phyloP scores from a whole-genome alignment of 208 protist genomes.

The Blastocrithidia nonstop region DNA sequence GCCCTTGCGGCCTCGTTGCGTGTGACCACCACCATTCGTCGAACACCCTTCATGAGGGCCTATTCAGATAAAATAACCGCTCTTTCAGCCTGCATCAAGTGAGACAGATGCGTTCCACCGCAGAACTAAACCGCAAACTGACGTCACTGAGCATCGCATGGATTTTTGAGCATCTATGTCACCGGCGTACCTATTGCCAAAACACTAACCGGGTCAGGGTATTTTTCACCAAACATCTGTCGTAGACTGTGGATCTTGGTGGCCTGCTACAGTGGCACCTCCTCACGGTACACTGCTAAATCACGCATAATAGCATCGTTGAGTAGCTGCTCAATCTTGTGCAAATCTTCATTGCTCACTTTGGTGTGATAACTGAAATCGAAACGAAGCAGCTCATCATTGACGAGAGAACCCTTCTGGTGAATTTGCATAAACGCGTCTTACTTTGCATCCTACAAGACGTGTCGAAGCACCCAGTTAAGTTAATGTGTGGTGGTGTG shows the following conservation, averaged over 20 bases:
- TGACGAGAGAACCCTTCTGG: slow-evolving; percentile 91
- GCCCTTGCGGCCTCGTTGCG: slow-evolving; percentile 45
- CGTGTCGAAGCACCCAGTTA: slow-evolving; percentile 91
- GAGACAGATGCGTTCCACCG: slow-evolving; percentile 91
- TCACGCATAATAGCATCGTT: slow-evolving; percentile 71
- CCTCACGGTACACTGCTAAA: slow-evolving; percentile 74
- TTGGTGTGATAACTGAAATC: slow-evolving; percentile 92
- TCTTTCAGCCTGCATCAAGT: slow-evolving; percentile 64
- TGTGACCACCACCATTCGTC: slow-evolving; percentile 71
- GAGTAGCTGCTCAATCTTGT: slow-evolving; percentile 74
- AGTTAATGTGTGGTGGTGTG: slow-evolving; percentile 97
- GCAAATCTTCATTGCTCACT: slow-evolving; percentile 69
- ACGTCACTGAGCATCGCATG: slow-evolving; percentile 76
- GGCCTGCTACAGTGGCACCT: slow-evolving; percentile 72
- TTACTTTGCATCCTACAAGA: slow-evolving; percentile 71
- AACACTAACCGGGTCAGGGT: slow-evolving; percentile 97
- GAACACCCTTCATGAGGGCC: slow-evolving; percentile 87
- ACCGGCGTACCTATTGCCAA: slow-evolving; percentile 90
- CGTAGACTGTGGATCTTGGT: slow-evolving; percentile 64
- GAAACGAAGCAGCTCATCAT: slow-evolving; percentile 90
- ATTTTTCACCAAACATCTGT: slow-evolving; percentile 96
- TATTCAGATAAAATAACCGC: slow-evolving; percentile 91
- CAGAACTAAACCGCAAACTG: slow-evolving; percentile 95
- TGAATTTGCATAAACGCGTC: slow-evolving; percentile 83
- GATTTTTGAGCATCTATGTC: slow-evolving; percentile 79